phyloP scores from a whole-genome alignment of 805 yeast species.

The Candida incommunis region DNA sequence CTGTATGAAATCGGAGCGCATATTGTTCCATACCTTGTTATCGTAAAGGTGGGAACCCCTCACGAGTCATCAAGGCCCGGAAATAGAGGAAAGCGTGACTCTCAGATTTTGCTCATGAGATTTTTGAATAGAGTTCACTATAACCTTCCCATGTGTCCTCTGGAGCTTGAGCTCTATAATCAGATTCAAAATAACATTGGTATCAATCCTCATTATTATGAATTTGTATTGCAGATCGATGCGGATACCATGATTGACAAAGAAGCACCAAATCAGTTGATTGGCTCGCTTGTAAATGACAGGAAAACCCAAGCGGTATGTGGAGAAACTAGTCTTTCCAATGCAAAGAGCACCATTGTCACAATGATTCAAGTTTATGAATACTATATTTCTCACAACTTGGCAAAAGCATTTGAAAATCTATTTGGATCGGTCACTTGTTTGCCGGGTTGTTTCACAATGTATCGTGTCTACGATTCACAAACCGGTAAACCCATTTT shows the following conservation, averaged over 20 bases:
- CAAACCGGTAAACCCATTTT: conserved; percentile 44
- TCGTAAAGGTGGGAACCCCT: conserved; percentile 50
- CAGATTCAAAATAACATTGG: conserved; percentile 45
- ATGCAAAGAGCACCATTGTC: conserved; percentile 36
- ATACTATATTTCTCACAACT: conserved; percentile 49
- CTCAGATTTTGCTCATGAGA: conserved; percentile 46
- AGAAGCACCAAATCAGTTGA: conserved; percentile 40
- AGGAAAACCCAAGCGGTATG: conserved; percentile 44
- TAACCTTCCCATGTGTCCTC: conserved; percentile 44
- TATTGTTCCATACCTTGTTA: conserved; percentile 39
- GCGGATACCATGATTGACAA: conserved; percentile 49
- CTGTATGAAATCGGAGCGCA: conserved; percentile 43
- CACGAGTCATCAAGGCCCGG: conserved; percentile 45
- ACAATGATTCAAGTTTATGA: conserved; percentile 52
- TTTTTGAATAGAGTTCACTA: conserved; percentile 47
- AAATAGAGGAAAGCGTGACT: conserved; percentile 52
- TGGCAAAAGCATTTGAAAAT: conserved; percentile 49
- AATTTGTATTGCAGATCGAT: conserved; percentile 41
- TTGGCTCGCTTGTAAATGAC: conserved; percentile 41
- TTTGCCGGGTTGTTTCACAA: conserved; percentile 50
- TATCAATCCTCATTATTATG: conserved; percentile 42
- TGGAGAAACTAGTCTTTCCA: conserved; percentile 46
- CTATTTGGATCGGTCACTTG: conserved; percentile 52
- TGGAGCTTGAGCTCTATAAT: conserved; percentile 40
- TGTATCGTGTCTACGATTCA: conserved; percentile 42